Percentiles rank a stretch among this genome's conserved stretches.
Evolutionary conservation across 2,329 filamentous ascomycete species (phyloP).

Genomic region (Neurospora sp.): DNA sequence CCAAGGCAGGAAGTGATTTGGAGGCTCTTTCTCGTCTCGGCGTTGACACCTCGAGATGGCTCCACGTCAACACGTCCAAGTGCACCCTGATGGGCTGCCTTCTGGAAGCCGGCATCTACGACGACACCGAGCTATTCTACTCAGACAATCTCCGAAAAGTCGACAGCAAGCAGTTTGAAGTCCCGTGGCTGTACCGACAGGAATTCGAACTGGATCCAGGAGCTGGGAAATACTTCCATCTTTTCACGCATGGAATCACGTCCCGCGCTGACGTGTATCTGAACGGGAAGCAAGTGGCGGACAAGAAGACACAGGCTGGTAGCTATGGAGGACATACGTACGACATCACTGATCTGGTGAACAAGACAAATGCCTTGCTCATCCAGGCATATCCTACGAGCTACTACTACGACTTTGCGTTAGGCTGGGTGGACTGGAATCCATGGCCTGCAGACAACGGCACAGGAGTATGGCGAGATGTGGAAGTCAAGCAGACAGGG

Average conservation of each 20-base stretch:
- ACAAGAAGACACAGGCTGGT: slow-evolving; percentile 39
- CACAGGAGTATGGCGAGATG: slow-evolving; percentile 51
- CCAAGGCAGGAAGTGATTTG: slow-evolving; percentile 26
- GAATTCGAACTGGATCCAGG: slow-evolving; percentile 33
- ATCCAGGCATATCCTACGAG: slow-evolving; percentile 47
- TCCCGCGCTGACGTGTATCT: slow-evolving; percentile 51
- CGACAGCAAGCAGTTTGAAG: slow-evolving; percentile 35
- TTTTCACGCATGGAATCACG: slow-evolving; percentile 49
- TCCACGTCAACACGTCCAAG: slow-evolving; percentile 33
- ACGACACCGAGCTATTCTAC: slow-evolving; percentile 44
- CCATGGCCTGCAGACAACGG: slow-evolving; percentile 52
- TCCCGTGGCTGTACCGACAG: slow-evolving; percentile 49
- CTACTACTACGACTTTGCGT: slow-evolving; percentile 47
- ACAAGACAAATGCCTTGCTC: slow-evolving; percentile 38
- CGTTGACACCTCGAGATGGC: slow-evolving; percentile 39
- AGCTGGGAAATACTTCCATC: slow-evolving; percentile 34
- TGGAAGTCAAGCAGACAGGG: slow-evolving; percentile 45
- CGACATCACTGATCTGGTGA: slow-evolving; percentile 38
- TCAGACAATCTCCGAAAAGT: slow-evolving; percentile 35
- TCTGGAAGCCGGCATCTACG: slow-evolving; percentile 40
- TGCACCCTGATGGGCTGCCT: slow-evolving; percentile 49
- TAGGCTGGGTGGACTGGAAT: slow-evolving; percentile 55
- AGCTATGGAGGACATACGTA: slow-evolving; percentile 46
- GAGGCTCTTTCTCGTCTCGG: slow-evolving; percentile 30
- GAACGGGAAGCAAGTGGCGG: slow-evolving; percentile 43